Evolutionary conservation across 805 yeast genomes (phyloP).

Genomic region (Starmera caribaea): DNA sequence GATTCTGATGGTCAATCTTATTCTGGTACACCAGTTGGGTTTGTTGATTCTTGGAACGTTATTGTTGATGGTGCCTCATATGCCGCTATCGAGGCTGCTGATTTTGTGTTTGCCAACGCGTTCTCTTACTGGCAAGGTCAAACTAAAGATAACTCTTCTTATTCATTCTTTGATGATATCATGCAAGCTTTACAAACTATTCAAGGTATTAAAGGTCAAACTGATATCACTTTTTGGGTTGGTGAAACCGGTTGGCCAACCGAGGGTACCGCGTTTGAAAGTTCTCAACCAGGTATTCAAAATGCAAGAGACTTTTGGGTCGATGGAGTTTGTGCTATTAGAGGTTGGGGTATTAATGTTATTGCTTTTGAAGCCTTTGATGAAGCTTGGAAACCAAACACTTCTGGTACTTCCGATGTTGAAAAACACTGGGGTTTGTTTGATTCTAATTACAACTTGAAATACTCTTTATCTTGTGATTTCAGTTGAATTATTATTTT

Average conservation of each 20-base stretch:
- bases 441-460: constrained; percentile 37
- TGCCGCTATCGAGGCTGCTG: constrained; percentile 72
- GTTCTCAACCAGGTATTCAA: constrained; percentile 53
- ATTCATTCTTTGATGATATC: constrained; percentile 91
- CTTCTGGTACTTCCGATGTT: constrained; percentile 77
- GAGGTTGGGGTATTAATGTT: constrained; percentile 94
- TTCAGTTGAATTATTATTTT: constrained; percentile 18
- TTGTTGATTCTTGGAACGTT: constrained; percentile 94
- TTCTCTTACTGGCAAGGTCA: constrained; percentile 99
- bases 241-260: constrained; percentile 99
- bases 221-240: constrained; percentile 85
- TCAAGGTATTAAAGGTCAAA: constrained; percentile 78
- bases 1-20: constrained; percentile 81
- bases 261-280: constrained; percentile 63
- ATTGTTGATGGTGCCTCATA: constrained; percentile 68
- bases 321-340: constrained; percentile 83
- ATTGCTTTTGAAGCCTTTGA: constrained; percentile 92
- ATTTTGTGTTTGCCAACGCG: constrained; percentile 85
- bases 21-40: constrained; percentile 68
- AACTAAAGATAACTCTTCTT: constrained; percentile 69
- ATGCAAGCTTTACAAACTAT: constrained; percentile 93
- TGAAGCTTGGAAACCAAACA: constrained; percentile 92
- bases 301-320: constrained; percentile 82
- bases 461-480: constrained; percentile 39
- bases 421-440: constrained; percentile 96